Percentiles rank a stretch among this genome's conserved stretches.
phyloP scores from a whole-genome alignment of 2,329 filamentous ascomycete genomes.

The Pseudocercospora musae region DNA sequence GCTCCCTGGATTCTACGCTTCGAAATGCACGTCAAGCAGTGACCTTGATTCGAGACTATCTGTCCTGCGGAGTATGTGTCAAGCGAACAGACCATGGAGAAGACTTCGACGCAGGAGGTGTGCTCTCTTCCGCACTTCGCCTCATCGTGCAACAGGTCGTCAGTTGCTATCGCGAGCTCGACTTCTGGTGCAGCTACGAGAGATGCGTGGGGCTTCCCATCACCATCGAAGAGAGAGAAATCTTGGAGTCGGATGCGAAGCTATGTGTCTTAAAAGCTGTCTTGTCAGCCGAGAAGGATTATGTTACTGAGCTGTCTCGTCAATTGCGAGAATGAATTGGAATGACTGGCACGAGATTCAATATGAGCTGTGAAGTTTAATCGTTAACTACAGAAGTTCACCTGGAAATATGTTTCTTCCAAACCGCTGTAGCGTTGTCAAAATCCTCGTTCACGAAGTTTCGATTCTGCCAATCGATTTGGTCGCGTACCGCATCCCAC shows the following conservation, averaged over 20 bases:
- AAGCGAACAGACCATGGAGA: not conserved
- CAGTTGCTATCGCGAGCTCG: not conserved
- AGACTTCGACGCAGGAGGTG: not conserved
- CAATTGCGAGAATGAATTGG: not conserved
- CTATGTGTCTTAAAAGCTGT: not conserved
- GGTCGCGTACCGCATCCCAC: not conserved
- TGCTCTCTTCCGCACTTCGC: not conserved
- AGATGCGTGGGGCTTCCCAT: not conserved
- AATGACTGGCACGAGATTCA: not conserved
- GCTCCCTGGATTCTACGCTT: too few relatives aligned
- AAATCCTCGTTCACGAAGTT: not conserved
- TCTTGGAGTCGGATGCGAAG: not conserved
- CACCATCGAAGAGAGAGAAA: not conserved
- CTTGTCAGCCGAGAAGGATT: not conserved
- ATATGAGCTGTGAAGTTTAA: not conserved
- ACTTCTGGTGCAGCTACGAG: not conserved
- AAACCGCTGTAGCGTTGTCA: not conserved
- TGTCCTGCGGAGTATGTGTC: too few relatives aligned
- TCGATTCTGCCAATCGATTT: not conserved
- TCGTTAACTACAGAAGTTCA: not conserved
- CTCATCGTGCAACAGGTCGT: not conserved
- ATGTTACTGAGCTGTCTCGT: not conserved
- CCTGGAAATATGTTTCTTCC: not conserved
- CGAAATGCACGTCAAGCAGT: too few relatives aligned
- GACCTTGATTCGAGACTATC: too few relatives aligned